Percentiles rank a stretch among this genome's conserved stretches.
Conservation (phyloP, 139 green algal genomes). For the Coelastrella sp. region DNA sequence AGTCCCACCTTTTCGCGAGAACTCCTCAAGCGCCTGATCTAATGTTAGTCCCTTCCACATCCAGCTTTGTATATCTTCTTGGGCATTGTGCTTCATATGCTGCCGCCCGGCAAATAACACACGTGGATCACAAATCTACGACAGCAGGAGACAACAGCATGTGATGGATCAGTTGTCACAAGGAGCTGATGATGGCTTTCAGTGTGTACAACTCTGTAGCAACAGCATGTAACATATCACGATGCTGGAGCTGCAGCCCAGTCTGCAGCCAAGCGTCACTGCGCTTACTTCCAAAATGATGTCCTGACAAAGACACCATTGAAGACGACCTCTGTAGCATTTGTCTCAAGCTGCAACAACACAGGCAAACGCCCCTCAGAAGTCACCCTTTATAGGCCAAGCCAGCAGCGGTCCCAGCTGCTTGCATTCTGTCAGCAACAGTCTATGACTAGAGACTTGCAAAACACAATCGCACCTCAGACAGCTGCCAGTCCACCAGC, state of each 20-base stretch:
- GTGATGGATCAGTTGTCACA: too few relatives aligned
- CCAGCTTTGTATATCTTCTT: conserved; percentile 47
- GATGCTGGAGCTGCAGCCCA: too few relatives aligned
- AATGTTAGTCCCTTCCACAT: conserved; percentile 58
- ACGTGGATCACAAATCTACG: conserved; percentile 61
- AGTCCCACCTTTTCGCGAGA: conserved; percentile 7
- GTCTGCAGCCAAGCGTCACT: too few relatives aligned
- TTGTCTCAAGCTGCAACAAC: too few relatives aligned
- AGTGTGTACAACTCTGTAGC: neutral
- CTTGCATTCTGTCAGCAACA: neutral
- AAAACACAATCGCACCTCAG: conserved; percentile 47
- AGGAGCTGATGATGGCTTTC: too few relatives aligned
- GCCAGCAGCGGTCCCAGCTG: neutral
- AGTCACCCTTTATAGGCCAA: too few relatives aligned
- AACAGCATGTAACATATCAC: neutral
- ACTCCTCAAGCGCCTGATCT: conserved; percentile 25
- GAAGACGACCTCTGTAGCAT: too few relatives aligned
- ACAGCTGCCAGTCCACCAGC: conserved; percentile 65
- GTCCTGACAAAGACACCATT: too few relatives aligned
- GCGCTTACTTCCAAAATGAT: neutral
- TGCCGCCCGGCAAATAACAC: conserved; percentile 54
- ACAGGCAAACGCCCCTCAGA: too few relatives aligned
- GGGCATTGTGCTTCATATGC: conserved; percentile 23
- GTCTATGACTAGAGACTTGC: neutral
- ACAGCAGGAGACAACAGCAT: too few relatives aligned